These are phyloP conservation scores for Aureobasidium musti DNA, from an alignment of 2,329 filamentous ascomycete species.

Conservation along the genomic window DNA sequence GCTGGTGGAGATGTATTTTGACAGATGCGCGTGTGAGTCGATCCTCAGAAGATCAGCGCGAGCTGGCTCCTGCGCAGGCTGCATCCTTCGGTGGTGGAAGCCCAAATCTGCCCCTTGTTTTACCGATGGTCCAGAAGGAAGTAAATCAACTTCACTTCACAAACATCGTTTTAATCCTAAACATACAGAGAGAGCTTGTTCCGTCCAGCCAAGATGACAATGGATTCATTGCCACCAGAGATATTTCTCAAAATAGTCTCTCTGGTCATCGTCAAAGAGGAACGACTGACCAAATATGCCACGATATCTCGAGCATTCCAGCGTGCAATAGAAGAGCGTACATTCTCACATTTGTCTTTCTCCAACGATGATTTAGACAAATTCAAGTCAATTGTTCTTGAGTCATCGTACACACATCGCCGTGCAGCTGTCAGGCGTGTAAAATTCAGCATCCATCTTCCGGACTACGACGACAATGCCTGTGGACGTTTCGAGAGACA, in stretches of 20 bases:
- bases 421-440: not conserved
- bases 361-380: not conserved
- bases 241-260: not conserved
- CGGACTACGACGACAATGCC: slow-evolving; percentile 6
- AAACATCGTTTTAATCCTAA: not conserved
- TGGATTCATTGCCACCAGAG: slow-evolving; percentile 6
- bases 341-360: slow-evolving; percentile 3
- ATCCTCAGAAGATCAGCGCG: too few species aligned
- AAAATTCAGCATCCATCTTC: slow-evolving; percentile 1
- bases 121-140: not conserved
- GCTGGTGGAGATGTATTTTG: too few species aligned
- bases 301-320: slow-evolving; percentile 25
- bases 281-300: not conserved
- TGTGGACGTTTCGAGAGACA: slow-evolving; percentile 18
- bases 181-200: too few species aligned
- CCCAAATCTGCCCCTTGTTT: not conserved
- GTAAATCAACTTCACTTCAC: not conserved
- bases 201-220: not conserved
- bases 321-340: not conserved
- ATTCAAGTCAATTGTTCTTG: not conserved
- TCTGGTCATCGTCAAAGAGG: not conserved
- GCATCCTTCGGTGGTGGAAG: not conserved
- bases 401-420: slow-evolving; percentile 2
- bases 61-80: not conserved
- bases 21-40: too few species aligned